Evolutionary conservation across 2,329 filamentous ascomycete species (phyloP).

Genomic region (Capronia americana): DNA sequence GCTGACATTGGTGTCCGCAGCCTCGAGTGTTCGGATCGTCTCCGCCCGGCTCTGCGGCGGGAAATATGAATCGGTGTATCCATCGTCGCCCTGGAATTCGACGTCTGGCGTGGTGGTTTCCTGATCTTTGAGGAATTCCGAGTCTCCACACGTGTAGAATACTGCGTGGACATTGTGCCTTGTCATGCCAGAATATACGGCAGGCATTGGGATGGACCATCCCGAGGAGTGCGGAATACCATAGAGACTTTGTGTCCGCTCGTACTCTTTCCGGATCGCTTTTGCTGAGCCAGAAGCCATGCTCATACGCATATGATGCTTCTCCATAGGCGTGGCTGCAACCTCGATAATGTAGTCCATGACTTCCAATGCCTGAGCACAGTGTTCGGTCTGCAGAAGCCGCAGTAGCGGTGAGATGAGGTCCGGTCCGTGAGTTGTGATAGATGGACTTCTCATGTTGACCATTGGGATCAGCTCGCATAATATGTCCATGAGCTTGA

Average conservation of each 20-base stretch:
- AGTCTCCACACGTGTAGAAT: constrained; percentile 88
- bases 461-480: constrained; percentile 84
- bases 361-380: constrained; percentile 88
- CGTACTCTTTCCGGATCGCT: constrained; percentile 89
- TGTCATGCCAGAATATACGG: constrained; percentile 84
- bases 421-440: constrained; percentile 89
- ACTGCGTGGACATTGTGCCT: constrained; percentile 92
- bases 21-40: constrained; percentile 84
- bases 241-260: constrained; percentile 90
- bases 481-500: constrained; percentile 90
- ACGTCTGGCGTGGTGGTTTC: constrained; percentile 79
- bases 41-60: constrained; percentile 74
- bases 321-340: constrained; percentile 89
- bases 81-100: constrained; percentile 91
- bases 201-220: constrained; percentile 94
- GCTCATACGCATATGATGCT: constrained; percentile 95
- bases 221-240: constrained; percentile 95
- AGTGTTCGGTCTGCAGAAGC: constrained; percentile 89
- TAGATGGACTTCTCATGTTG: constrained; percentile 89
- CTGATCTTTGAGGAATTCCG: constrained; percentile 65
- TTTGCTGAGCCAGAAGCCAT: constrained; percentile 90
- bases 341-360: constrained; percentile 95
- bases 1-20: constrained; percentile 69
- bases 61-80: constrained; percentile 78
- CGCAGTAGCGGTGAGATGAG: constrained; percentile 90